These are phyloP conservation scores for Monascus ruber DNA, from an alignment of 2,329 filamentous ascomycete species.

Conservation along the genomic window DNA sequence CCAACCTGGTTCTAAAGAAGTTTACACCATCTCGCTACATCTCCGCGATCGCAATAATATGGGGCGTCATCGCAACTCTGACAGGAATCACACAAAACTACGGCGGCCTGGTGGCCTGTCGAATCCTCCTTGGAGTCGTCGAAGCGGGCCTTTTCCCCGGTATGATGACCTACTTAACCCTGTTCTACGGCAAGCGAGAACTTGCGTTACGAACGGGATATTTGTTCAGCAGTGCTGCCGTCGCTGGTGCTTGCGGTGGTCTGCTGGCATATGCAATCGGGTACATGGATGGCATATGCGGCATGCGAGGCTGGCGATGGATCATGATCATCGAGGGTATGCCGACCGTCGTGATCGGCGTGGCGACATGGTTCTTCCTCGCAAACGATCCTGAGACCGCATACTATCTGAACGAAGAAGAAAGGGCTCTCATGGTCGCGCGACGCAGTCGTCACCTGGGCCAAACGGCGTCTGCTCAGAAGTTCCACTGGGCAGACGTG, in stretches of 20 bases:
- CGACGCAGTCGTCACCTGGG: slow-evolving; percentile 42
- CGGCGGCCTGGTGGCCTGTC: slow-evolving; percentile 54
- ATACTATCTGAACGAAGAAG: slow-evolving; percentile 47
- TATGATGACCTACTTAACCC: slow-evolving; percentile 56
- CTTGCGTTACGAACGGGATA: slow-evolving; percentile 62
- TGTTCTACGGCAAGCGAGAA: slow-evolving; percentile 66
- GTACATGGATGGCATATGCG: slow-evolving; percentile 56
- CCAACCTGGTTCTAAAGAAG: slow-evolving; percentile 53
- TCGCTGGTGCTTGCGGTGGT: slow-evolving; percentile 62
- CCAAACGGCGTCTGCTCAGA: slow-evolving; percentile 37
- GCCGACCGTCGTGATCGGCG: slow-evolving; percentile 44
- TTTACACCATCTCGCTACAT: slow-evolving; percentile 51
- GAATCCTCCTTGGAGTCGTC: slow-evolving; percentile 55
- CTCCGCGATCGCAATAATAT: slow-evolving; percentile 48
- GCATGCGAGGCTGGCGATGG: slow-evolving; percentile 59
- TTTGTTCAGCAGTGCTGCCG: slow-evolving; percentile 52
- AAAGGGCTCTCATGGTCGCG: slow-evolving; percentile 46
- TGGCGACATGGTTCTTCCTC: slow-evolving; percentile 47
- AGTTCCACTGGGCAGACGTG: slow-evolving; percentile 53
- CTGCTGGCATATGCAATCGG: slow-evolving; percentile 64
- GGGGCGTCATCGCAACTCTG: slow-evolving; percentile 35
- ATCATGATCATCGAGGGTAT: slow-evolving; percentile 53
- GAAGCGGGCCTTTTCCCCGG: slow-evolving; percentile 63
- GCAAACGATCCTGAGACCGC: slow-evolving; percentile 57
- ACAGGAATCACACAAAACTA: slow-evolving; percentile 59